These are phyloP conservation scores for Apiospora sp. DNA, from an alignment of 2,329 filamentous ascomycete species.

Conservation along the genomic window DNA sequence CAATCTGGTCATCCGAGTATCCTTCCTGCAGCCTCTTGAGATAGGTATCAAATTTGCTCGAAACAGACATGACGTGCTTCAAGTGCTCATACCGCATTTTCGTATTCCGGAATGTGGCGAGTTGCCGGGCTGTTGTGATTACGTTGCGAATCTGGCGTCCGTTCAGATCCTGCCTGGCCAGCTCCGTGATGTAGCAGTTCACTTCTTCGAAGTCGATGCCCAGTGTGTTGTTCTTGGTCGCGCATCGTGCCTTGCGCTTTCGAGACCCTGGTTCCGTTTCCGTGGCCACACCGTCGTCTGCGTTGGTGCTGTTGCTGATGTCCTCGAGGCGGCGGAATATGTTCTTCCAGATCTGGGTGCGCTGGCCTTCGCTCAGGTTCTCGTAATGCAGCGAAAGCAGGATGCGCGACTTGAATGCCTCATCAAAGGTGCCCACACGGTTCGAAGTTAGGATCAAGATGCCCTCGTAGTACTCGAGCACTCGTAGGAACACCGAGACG, in stretches of 20 bases:
- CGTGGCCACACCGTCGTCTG: neutral
- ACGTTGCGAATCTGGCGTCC: slow-evolving; percentile 53
- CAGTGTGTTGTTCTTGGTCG: neutral
- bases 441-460: slow-evolving; percentile 36
- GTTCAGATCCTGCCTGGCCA: slow-evolving; percentile 48
- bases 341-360: slow-evolving; percentile 37
- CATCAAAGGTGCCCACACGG: slow-evolving; percentile 34
- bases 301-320: neutral
- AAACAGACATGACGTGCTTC: neutral
- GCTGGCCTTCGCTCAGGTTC: slow-evolving; percentile 30
- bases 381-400: slow-evolving; percentile 34
- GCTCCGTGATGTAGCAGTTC: slow-evolving; percentile 34
- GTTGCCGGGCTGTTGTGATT: slow-evolving; percentile 40
- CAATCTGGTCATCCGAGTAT: neutral
- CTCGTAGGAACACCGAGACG: slow-evolving; percentile 32
- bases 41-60: neutral
- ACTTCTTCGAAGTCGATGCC: neutral
- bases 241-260: neutral
- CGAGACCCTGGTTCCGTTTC: neutral
- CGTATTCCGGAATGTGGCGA: slow-evolving; percentile 26
- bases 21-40: neutral
- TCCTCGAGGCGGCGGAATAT: slow-evolving; percentile 29
- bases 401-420: slow-evolving; percentile 37
- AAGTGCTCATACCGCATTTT: neutral
- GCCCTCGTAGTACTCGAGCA: slow-evolving; percentile 33